phyloP scores from a whole-genome alignment of 2,329 filamentous ascomycete genomes.

The Pseudogymnoascus sp. region DNA sequence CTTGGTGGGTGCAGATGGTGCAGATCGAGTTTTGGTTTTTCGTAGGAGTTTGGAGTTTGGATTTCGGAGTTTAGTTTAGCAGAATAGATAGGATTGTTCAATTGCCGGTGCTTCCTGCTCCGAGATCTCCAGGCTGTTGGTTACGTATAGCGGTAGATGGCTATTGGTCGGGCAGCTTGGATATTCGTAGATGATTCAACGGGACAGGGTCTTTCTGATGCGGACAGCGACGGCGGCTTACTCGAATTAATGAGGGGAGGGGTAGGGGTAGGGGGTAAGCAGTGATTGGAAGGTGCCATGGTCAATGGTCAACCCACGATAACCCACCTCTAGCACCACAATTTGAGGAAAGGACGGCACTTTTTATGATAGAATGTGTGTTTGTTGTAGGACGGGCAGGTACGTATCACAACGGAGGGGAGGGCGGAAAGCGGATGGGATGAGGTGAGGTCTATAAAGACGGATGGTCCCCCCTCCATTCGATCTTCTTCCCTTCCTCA shows the following conservation, averaged over 20 bases:
- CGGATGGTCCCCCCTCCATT: neutral
- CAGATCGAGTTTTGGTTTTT: neutral
- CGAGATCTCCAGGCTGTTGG: neutral
- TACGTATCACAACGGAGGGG: neutral
- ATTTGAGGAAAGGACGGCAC: neutral
- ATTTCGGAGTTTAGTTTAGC: neutral
- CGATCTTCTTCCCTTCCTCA: neutral
- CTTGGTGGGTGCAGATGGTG: neutral
- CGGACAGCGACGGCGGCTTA: neutral
- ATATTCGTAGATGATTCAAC: neutral
- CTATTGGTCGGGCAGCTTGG: neutral
- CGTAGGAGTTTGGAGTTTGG: too few relatives aligned
- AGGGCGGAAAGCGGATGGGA: neutral
- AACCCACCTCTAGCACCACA: neutral
- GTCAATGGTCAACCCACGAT: neutral
- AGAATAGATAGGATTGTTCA: neutral
- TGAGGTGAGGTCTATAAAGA: neutral
- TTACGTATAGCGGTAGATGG: neutral
- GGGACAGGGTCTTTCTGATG: neutral
- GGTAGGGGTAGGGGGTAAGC: neutral
- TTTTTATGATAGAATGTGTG: neutral
- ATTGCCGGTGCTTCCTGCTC: slow-evolving; percentile 5
- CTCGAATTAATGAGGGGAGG: neutral
- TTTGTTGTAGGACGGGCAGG: neutral
- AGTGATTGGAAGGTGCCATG: neutral